A percentile compares a stretch with the other conserved stretches of the same genome.
These are phyloP conservation scores for Ephemerocybe angulata DNA, from an alignment of 768 basidiomycete genomes.

Conservation along the genomic window DNA sequence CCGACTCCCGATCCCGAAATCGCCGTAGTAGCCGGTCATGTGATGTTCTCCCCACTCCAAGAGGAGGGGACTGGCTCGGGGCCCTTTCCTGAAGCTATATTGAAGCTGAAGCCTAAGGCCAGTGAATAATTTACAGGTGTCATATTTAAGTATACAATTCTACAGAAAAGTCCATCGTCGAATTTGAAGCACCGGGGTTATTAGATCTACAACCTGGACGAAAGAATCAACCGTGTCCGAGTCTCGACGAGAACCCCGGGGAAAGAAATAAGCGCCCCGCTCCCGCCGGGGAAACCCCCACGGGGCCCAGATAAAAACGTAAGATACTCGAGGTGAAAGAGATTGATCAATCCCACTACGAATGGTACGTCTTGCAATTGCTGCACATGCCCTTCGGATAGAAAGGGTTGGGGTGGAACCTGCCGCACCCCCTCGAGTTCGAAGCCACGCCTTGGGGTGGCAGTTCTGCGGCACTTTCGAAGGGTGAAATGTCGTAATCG, in stretches of 20 bases:
- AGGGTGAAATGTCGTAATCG: slow-evolving; percentile 53
- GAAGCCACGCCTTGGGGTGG: slow-evolving; percentile 14
- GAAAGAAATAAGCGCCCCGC: too few species aligned
- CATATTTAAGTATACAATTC: too few species aligned
- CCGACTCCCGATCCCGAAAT: not conserved
- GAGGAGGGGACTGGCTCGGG: not conserved
- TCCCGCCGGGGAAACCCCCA: too few species aligned
- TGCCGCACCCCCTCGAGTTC: slow-evolving; percentile 34
- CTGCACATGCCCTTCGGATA: slow-evolving; percentile 63
- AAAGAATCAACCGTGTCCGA: too few species aligned
- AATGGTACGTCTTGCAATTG: slow-evolving; percentile 60
- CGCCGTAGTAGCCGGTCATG: not conserved
- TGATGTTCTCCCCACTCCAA: not conserved
- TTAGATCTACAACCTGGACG: too few species aligned
- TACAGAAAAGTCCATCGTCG: not conserved
- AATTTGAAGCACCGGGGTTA: too few species aligned
- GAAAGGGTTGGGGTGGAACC: slow-evolving; percentile 66
- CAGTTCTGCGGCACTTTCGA: slow-evolving; percentile 59
- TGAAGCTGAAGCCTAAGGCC: not conserved
- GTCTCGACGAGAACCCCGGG: too few species aligned
- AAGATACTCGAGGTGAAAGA: too few species aligned
- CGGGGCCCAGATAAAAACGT: too few species aligned
- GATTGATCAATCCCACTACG: too few species aligned
- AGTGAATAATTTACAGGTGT: too few species aligned
- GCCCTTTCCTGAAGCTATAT: not conserved